Conservation (phyloP, 2,329 filamentous ascomycete genomes). For the Parafenestella ontariensis region DNA sequence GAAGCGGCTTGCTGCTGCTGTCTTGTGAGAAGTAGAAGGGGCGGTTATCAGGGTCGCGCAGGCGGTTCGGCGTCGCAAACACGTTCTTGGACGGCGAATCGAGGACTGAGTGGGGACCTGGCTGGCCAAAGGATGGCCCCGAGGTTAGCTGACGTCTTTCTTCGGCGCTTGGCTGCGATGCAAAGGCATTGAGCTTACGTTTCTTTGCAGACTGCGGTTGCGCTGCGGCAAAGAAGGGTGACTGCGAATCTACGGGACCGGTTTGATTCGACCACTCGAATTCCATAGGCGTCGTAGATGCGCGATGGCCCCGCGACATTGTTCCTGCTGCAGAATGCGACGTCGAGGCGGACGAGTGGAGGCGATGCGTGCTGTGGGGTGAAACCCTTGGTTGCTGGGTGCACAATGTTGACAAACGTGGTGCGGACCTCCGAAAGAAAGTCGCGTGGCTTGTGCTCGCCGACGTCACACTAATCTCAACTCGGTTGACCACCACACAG, state of each 20-base stretch:
- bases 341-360: not conserved
- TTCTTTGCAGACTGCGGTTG: conserved; percentile 45
- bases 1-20: conserved; percentile 46
- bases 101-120: conserved; percentile 48
- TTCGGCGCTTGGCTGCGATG: conserved; percentile 1
- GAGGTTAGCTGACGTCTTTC: conserved; percentile 20
- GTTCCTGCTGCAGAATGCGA: not conserved
- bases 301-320: conserved; percentile 44
- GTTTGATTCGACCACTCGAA: conserved; percentile 59
- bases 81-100: conserved; percentile 57
- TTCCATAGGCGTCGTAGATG: conserved; percentile 60
- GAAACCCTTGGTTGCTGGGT: conserved; percentile 3
- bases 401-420: conserved; percentile 8
- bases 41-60: conserved; percentile 59
- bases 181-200: conserved; percentile 40
- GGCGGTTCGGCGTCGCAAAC: conserved; percentile 46
- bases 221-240: conserved; percentile 53
- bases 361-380: not conserved
- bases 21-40: conserved; percentile 56
- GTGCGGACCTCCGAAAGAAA: conserved; percentile 7
- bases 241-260: conserved; percentile 55
- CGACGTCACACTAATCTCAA: not conserved
- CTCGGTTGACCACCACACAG: not conserved
- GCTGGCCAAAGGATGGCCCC: conserved; percentile 5
- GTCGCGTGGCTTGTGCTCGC: not conserved